phyloP scores from a whole-genome alignment of 2,329 filamentous ascomycete species.

The Diaporthe ilicicola region DNA sequence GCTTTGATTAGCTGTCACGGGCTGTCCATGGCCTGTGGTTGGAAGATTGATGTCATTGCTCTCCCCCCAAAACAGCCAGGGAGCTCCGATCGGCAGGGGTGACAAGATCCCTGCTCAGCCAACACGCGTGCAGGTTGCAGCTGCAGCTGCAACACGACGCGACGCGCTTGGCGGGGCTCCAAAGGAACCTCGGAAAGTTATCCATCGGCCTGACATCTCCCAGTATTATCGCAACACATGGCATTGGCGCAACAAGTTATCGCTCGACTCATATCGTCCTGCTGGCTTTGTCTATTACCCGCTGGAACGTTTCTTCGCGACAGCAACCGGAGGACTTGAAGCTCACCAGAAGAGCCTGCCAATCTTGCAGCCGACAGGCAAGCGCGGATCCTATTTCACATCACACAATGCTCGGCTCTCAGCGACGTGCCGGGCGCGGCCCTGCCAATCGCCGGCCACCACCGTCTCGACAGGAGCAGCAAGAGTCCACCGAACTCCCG shows the following conservation, averaged over 20 bases:
- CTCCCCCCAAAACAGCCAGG: too few relatives aligned
- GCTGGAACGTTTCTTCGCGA: neutral
- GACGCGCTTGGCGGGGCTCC: neutral
- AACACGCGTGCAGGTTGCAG: neutral
- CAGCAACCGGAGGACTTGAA: neutral
- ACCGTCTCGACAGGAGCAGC: neutral
- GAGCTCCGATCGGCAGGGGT: neutral
- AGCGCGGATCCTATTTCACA: neutral
- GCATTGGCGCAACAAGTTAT: too few relatives aligned
- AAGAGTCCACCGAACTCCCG: constrained; percentile 48
- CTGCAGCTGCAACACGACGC: neutral
- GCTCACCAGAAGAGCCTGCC: neutral
- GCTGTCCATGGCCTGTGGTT: neutral
- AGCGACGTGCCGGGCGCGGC: constrained; percentile 10
- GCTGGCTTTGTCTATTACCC: neutral
- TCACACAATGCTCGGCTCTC: neutral
- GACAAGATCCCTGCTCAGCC: too few relatives aligned
- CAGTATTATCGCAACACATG: neutral
- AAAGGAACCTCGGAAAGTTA: neutral
- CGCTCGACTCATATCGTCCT: neutral
- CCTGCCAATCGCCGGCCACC: constrained; percentile 37
- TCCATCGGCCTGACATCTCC: neutral
- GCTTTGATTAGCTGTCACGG: constrained; percentile 21
- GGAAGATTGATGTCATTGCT: neutral
- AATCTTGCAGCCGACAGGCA: too few relatives aligned